phyloP scores from a whole-genome alignment of 345 rosid genomes.

The Ailanthus altissimus region DNA sequence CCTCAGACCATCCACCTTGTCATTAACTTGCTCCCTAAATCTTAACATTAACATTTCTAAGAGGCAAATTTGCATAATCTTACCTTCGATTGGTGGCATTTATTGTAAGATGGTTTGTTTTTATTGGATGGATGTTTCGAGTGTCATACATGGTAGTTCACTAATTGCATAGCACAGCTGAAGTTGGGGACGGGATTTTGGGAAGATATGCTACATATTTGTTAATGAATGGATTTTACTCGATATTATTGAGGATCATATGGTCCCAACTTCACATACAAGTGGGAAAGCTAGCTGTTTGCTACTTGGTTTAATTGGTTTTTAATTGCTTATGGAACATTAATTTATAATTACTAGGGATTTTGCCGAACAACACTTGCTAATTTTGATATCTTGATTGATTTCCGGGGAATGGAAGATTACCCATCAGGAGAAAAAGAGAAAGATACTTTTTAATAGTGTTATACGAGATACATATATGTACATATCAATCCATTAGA shows the following conservation, averaged over 20 bases:
- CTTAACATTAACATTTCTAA: not conserved
- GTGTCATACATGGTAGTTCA: constrained; percentile 12
- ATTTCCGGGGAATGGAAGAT: not conserved
- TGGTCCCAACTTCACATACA: constrained; percentile 14
- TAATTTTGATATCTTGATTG: not conserved
- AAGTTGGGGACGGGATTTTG: constrained; percentile 8
- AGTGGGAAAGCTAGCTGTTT: constrained; percentile 25
- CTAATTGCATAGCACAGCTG: constrained; percentile 5
- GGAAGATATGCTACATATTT: constrained; percentile 12
- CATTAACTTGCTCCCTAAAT: not conserved
- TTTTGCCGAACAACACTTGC: constrained; percentile 8
- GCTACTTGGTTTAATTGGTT: not conserved
- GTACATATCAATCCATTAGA: not conserved
- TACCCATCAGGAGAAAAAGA: not conserved
- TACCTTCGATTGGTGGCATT: not conserved
- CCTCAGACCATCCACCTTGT: constrained; percentile 1
- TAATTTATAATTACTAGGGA: not conserved
- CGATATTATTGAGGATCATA: not conserved
- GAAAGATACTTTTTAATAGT: not conserved
- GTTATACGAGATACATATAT: not conserved
- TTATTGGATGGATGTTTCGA: not conserved
- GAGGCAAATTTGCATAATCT: not conserved
- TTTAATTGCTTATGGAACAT: not conserved
- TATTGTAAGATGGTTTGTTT: not conserved
- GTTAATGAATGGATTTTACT: not conserved